phyloP scores from a whole-genome alignment of 768 basidiomycete genomes.

The Pulveroboletus sp. region DNA sequence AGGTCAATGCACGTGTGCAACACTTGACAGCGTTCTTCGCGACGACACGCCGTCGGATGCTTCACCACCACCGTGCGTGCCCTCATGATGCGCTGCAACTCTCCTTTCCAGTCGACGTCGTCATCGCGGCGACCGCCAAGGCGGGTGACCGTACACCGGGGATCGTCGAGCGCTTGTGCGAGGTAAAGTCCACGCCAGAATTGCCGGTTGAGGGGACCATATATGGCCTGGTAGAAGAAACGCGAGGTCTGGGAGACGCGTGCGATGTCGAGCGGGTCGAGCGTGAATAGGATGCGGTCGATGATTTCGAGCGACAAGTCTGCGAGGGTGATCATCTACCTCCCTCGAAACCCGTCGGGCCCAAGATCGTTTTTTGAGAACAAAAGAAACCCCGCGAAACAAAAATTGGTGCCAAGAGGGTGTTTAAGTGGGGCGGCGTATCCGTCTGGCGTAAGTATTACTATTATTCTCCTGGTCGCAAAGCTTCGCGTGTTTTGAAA shows the following conservation, averaged over 20 bases:
- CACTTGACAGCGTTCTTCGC: conserved; percentile 39
- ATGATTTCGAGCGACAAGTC: conserved; percentile 55
- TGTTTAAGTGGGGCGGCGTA: no score
- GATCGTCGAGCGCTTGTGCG: conserved; percentile 58
- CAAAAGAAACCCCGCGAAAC: no score
- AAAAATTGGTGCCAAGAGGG: no score
- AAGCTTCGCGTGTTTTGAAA: conserved; percentile 6
- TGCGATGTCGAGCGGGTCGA: conserved; percentile 60
- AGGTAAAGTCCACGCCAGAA: conserved; percentile 70
- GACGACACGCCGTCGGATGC: conserved; percentile 31
- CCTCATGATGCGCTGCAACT: conserved; percentile 52
- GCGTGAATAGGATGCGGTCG: conserved; percentile 50
- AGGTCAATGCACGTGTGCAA: conserved; percentile 51
- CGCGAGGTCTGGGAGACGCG: conserved; percentile 47
- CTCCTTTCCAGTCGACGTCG: conserved; percentile 47
- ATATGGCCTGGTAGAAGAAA: conserved; percentile 40
- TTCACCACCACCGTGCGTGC: conserved; percentile 43
- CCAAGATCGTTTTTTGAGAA: neutral
- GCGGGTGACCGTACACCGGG: conserved; percentile 42
- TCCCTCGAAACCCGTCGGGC: neutral
- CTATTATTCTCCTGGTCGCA: no score
- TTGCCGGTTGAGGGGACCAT: conserved; percentile 36
- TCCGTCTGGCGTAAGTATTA: no score
- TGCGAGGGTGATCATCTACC: conserved; percentile 20
- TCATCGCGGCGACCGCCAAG: conserved; percentile 21